Percentiles rank a stretch among this genome's conserved stretches.
These are phyloP conservation scores for Myriosclerotinia duriaeana DNA, from an alignment of 2,329 filamentous ascomycete species.

Conservation along the genomic window DNA sequence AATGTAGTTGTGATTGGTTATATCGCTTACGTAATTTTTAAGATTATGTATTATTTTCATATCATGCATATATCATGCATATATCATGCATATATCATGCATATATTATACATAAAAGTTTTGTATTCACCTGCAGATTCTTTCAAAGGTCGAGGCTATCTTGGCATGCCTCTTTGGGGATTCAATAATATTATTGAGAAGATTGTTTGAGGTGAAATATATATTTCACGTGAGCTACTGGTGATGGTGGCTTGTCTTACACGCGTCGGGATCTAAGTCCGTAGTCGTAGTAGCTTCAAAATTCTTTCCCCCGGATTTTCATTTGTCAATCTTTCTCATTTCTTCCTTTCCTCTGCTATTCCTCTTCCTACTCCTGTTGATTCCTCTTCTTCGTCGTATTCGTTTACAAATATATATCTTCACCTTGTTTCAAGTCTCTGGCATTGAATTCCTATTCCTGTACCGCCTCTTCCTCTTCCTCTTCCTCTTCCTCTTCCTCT, in stretches of 20 bases:
- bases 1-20: background rate
- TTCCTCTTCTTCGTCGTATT: background rate
- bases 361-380: no score
- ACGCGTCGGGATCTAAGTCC: background rate
- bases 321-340: background rate
- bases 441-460: background rate
- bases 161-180: no score
- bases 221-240: slow-evolving; percentile 1
- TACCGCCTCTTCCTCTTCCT: background rate
- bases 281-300: no score
- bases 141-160: no score
- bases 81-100: no score
- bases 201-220: background rate
- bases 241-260: background rate
- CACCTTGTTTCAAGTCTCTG: background rate
- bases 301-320: slow-evolving; percentile 8
- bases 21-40: background rate
- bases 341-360: no score
- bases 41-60: no score
- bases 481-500: no score
- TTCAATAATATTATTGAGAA: background rate
- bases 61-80: no score
- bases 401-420: background rate
- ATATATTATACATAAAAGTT: no score
- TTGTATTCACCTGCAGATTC: no score